phyloP scores from a whole-genome alignment of 2,329 filamentous ascomycete species.

The Colletotrichum abscissum region DNA sequence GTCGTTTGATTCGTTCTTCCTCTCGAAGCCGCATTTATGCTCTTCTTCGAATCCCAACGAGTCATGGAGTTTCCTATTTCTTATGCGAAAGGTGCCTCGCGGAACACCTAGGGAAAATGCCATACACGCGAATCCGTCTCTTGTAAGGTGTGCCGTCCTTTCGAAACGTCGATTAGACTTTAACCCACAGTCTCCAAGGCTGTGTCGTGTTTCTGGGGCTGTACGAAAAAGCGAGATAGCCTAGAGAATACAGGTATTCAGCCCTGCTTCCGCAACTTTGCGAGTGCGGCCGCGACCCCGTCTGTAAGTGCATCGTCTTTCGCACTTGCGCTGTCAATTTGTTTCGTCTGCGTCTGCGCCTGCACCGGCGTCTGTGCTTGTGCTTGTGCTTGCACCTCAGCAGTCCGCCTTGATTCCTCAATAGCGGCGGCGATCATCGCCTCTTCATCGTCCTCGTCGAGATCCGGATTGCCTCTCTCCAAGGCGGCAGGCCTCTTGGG shows the following conservation, averaged over 20 bases:
- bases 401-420: slow-evolving; percentile 57
- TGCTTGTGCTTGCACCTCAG: slow-evolving; percentile 36
- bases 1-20: background rate
- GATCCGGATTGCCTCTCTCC: slow-evolving; percentile 50
- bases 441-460: slow-evolving; percentile 60
- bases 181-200: background rate
- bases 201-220: background rate
- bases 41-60: background rate
- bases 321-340: slow-evolving; percentile 28
- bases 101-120: background rate
- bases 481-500: slow-evolving; percentile 45
- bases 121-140: background rate
- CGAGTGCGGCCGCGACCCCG: slow-evolving; percentile 71
- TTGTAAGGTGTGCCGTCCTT: background rate
- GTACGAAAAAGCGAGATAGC: background rate
- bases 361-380: slow-evolving; percentile 37
- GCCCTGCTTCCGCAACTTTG: slow-evolving; percentile 63
- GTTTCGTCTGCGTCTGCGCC: slow-evolving; percentile 35
- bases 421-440: slow-evolving; percentile 60
- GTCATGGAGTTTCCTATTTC: slow-evolving; percentile 3
- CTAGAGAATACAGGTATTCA: slow-evolving; percentile 27
- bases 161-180: slow-evolving; percentile 17
- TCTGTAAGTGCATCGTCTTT: slow-evolving; percentile 61
- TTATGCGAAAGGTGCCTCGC: background rate
- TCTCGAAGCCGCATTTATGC: background rate